Base-by-base conservation (phyloP, 2,329 filamentous ascomycete genomes). In the Diaporthe longicolla region DNA sequence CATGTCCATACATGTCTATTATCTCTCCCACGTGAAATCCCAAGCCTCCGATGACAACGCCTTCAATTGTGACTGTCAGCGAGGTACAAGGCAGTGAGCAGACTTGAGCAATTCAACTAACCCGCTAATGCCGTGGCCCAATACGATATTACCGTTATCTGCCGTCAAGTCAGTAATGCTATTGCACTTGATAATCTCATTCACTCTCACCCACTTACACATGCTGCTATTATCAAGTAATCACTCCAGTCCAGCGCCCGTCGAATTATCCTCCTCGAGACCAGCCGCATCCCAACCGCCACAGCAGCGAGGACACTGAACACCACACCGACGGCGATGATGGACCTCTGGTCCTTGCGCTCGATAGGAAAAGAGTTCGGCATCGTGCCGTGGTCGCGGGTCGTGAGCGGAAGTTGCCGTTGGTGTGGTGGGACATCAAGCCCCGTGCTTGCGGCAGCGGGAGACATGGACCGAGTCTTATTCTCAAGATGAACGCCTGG, bases 101-200 rank as follows among this genome's bases (percentile, higher is more conserved):
- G 21, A 0, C 17, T 35, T n/a, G 17, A 37, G 13, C 4, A 8
- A 1, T 8, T 26, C 21, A 11, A 58, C 54, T 61, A 11, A 59
- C 69, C 69, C 26, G 69, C 58, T 17, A 71, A 26, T 24, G 69
- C 69, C 4, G 69, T 71, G 9, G 69, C 58, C 69, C 69, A 71
- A 29, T 71, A 71, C 1, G 55, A 58, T 26, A 52, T 40, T 15
- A 71, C 57, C 6, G 58, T 59, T 26, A 71, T 48, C 63, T 68
- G 4, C 0, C 10, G 1, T 19, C 1, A 54, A 3, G 21, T 54
- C 3, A 54, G 63, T 9, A 6, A 37, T 37, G 10, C 7, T 11
- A 37, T 37, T 37, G 1, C 7, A 37, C 4, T 6, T 6, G 8
- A 37, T 1, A 37, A 37, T 37, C 1, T 37, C 35, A 8, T n/a